phyloP scores from a whole-genome alignment of 1,284 basidiomycete species.

The Pisolithus thermaeus region DNA sequence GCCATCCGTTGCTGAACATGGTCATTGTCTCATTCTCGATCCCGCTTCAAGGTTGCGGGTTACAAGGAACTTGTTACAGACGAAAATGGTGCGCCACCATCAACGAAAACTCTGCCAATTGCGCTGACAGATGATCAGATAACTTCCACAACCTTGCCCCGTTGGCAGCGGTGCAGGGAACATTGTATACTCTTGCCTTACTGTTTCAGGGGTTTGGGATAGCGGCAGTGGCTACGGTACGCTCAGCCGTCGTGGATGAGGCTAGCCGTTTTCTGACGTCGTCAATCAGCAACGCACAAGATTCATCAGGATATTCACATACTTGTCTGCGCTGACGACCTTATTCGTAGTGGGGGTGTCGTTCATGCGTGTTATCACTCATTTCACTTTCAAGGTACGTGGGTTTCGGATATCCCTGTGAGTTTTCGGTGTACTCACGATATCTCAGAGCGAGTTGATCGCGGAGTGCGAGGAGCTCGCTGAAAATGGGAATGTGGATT shows the following conservation, averaged over 20 bases:
- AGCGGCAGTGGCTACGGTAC: constrained; percentile 46
- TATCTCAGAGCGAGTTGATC: constrained; percentile 28
- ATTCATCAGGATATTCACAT: constrained; percentile 52
- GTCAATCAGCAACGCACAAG: constrained; percentile 48
- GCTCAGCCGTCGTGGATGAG: constrained; percentile 16
- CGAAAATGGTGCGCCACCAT: constrained; percentile 35
- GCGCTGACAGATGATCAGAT: constrained; percentile 28
- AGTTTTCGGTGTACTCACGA: constrained; percentile 7
- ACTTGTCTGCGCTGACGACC: constrained; percentile 46
- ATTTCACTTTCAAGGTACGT: constrained; percentile 64
- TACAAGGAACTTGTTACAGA: constrained; percentile 51
- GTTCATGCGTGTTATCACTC: constrained; percentile 53
- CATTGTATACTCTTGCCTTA: constrained; percentile 46
- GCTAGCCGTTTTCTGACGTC: background rate
- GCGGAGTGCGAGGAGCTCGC: constrained; percentile 18
- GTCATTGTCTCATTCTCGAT: background rate
- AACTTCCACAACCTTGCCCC: constrained; percentile 45
- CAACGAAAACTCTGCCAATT: background rate
- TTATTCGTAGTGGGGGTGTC: constrained; percentile 49
- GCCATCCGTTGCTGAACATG: constrained; percentile 16
- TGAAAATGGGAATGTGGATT: constrained; percentile 13
- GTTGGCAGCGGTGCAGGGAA: constrained; percentile 56
- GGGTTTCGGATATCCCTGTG: background rate
- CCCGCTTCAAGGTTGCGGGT: constrained; percentile 43
- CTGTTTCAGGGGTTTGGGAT: constrained; percentile 57